phyloP scores from a whole-genome alignment of 257 asterid genomes.

The Datura wrightii region DNA sequence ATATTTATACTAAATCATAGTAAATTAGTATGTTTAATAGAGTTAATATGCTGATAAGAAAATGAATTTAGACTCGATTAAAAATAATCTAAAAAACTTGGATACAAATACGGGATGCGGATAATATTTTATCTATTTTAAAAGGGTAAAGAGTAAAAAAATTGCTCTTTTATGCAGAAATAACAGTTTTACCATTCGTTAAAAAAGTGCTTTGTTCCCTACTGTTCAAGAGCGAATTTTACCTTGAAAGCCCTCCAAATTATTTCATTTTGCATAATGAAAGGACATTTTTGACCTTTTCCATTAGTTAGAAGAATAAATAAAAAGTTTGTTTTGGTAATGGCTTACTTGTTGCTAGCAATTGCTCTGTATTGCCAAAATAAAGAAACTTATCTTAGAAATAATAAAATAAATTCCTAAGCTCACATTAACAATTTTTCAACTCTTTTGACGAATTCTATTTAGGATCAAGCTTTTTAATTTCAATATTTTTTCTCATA shows the following conservation, averaged over 20 bases:
- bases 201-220: no score
- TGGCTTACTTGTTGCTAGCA: not conserved
- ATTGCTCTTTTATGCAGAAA: not conserved
- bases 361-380: not conserved
- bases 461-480: not conserved
- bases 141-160: not conserved
- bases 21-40: no score
- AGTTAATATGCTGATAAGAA: no score
- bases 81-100: no score
- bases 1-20: no score
- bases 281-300: not conserved
- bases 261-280: not conserved
- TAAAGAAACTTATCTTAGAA: not conserved
- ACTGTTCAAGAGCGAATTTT: no score
- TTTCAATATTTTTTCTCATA: not conserved
- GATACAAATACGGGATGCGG: no score
- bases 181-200: not conserved
- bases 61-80: no score
- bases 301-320: no score
- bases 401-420: not conserved
- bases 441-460: not conserved
- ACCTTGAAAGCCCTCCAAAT: not conserved
- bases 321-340: not conserved
- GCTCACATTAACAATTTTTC: not conserved
- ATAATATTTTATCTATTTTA: not conserved